Evolutionary conservation across 441 rosid species (phyloP), one percentile per base, ranked within the genome.

Genomic region (Geranium incanum): DNA sequence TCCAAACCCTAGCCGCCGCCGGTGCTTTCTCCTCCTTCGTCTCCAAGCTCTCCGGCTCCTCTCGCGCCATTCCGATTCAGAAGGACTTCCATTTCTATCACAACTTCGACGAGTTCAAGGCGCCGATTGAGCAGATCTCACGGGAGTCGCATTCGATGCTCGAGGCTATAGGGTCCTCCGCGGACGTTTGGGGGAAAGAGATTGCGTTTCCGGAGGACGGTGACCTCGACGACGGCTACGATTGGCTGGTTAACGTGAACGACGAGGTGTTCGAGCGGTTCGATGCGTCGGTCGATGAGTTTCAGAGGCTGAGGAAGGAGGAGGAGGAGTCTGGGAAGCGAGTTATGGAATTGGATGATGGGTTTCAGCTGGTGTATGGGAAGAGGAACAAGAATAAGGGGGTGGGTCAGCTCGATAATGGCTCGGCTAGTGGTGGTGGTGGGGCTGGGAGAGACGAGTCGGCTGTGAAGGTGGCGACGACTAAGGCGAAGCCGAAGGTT

Each of bases 41-140:
- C 41, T 80, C 90, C 36, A 74, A 75, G 71, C 93, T 94, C 77
- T 81, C 88, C 8, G 80, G 84, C 48, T 84, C 96, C 23, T 87
- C 89, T 3, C 82, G 82, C 67, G 74, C 80, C 62, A 82, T 94
- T 67, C 97, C 99, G 4, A 13, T 87, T 28, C 78, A 84, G 71
- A 84, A 79, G 66, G 99, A 92, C 80, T 94, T 94, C 45, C 96
- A 94, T 71, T 92, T 89, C 80, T 90, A 77, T 81, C 7, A 79
- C 84, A 94, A 92, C 73, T 94, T 94, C 80, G 84, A 80, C 59
- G 90, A 85, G 63, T 92, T 94, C 80, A 89, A 85, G 72, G 76
- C 37, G 38, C 96, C 97, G 52, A 71, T 88, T 5, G 78, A 78
- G 11, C 82, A 78, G 62, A 79, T 94, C 45, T 65, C 84, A 5